Evolutionary conservation across 2,329 filamentous ascomycete species (phyloP).

Genomic region (Ophiostoma australiae): DNA sequence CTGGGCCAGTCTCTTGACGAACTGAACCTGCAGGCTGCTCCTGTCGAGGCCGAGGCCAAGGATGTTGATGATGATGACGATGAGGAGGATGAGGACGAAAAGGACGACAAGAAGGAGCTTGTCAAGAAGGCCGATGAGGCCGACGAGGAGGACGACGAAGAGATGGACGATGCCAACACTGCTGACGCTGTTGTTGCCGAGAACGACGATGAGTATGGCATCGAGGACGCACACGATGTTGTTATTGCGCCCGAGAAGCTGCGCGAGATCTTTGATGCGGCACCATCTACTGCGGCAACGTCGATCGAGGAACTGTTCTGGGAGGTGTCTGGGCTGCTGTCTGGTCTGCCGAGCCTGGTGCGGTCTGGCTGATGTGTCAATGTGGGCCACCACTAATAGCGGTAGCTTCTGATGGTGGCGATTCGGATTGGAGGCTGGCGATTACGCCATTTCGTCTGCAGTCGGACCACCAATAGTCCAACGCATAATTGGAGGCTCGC

Average conservation of each 20-base stretch:
- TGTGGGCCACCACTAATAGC: conserved; percentile 1
- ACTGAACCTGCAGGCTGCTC: conserved; percentile 40
- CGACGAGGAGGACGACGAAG: conserved; percentile 40
- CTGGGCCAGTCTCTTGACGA: conserved; percentile 54
- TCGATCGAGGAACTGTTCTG: conserved; percentile 72
- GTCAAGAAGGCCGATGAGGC: conserved; percentile 22
- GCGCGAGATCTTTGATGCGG: conserved; percentile 64
- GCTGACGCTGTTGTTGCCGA: conserved; percentile 35
- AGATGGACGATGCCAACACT: conserved; percentile 40
- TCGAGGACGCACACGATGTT: conserved; percentile 46
- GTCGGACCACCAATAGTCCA: conserved; percentile 1
- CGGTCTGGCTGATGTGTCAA: not conserved
- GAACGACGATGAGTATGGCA: conserved; percentile 33
- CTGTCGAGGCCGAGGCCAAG: conserved; percentile 33
- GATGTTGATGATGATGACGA: conserved; percentile 33
- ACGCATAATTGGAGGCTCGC: not conserved
- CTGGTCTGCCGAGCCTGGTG: conserved; percentile 30
- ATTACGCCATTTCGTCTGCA: conserved; percentile 11
- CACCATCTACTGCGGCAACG: conserved; percentile 63
- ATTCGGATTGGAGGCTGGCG: not conserved
- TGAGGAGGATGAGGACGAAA: conserved; percentile 28
- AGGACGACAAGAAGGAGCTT: conserved; percentile 7
- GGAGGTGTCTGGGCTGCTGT: conserved; percentile 62
- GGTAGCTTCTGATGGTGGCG: not conserved
- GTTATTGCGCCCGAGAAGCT: conserved; percentile 65